Percentiles rank a stretch among this genome's conserved stretches.
Conservation (phyloP, 1,284 basidiomycete species). For the Garcileccinum viscosum region DNA sequence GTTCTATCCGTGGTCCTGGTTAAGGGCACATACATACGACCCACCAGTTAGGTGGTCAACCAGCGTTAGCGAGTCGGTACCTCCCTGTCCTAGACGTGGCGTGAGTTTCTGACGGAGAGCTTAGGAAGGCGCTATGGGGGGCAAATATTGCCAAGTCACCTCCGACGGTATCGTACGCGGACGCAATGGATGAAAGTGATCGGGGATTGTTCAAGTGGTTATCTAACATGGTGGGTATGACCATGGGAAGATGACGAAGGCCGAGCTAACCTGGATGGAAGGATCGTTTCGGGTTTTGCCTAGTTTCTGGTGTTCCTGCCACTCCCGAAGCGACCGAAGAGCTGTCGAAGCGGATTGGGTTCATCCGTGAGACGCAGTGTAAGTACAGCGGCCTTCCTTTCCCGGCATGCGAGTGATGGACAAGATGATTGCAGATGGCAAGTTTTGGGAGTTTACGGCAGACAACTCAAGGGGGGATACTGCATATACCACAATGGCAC, state of each 20-base stretch:
- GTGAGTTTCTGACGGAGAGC: conserved; percentile 1
- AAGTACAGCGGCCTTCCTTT: conserved; percentile 9
- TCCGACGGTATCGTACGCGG: conserved; percentile 78
- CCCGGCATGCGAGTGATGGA: conserved; percentile 3
- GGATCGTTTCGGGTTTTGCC: conserved; percentile 90
- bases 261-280: conserved; percentile 38
- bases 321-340: conserved; percentile 87
- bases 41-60: conserved; percentile 51
- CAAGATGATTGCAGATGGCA: conserved; percentile 65
- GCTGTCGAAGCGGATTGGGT: conserved; percentile 79
- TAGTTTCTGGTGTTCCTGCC: conserved; percentile 82
- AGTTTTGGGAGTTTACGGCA: conserved; percentile 97
- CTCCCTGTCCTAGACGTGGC: background rate
- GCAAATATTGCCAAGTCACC: conserved; percentile 77
- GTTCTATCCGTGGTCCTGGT: conserved; percentile 88
- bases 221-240: conserved; percentile 72
- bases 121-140: conserved; percentile 83
- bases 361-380: conserved; percentile 96
- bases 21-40: conserved; percentile 77
- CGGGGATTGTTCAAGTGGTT: conserved; percentile 83
- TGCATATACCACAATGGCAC: conserved; percentile 86
- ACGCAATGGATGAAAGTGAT: conserved; percentile 75
- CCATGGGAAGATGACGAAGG: background rate
- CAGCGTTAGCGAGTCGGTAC: conserved; percentile 48
- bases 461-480: conserved; percentile 91